Conservation (phyloP, 768 basidiomycete species). For the Pholiota microspora region DNA sequence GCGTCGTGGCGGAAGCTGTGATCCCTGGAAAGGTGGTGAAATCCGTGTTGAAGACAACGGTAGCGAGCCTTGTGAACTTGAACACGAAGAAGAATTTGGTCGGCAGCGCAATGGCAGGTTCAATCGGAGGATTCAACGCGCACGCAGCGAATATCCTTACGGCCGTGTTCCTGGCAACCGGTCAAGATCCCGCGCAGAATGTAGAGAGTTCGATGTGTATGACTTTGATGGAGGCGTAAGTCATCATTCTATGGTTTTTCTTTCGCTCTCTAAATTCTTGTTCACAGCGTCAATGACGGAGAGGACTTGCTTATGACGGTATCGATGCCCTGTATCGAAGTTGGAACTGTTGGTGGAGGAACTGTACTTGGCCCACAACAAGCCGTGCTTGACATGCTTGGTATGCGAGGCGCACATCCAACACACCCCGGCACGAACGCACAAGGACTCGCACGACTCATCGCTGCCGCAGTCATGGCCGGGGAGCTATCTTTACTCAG, state of each 20-base stretch:
- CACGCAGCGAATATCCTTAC: slow-evolving; percentile 98
- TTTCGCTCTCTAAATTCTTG: neutral
- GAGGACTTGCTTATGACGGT: slow-evolving; percentile 90
- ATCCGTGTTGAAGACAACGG: slow-evolving; percentile 93
- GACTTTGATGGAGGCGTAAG: slow-evolving; percentile 97
- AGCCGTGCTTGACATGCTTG: slow-evolving; percentile 91
- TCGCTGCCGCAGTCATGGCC: slow-evolving; percentile 94
- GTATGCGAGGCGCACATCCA: slow-evolving; percentile 85
- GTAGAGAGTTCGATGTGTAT: slow-evolving; percentile 99
- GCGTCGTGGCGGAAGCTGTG: slow-evolving; percentile 93
- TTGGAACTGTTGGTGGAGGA: slow-evolving; percentile 96
- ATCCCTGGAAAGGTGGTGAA: slow-evolving; percentile 87
- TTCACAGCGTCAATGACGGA: slow-evolving; percentile 76
- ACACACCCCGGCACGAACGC: slow-evolving; percentile 89
- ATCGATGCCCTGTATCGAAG: slow-evolving; percentile 99
- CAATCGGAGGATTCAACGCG: slow-evolving; percentile 97
- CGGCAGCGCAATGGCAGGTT: slow-evolving; percentile 97
- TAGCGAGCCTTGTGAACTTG: slow-evolving; percentile 83
- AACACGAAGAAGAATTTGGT: slow-evolving; percentile 97
- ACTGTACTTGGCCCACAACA: slow-evolving; percentile 90
- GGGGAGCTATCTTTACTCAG: slow-evolving; percentile 91
- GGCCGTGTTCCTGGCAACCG: slow-evolving; percentile 92
- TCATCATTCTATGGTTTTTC: slow-evolving; percentile 23
- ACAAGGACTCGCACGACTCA: slow-evolving; percentile 83
- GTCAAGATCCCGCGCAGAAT: slow-evolving; percentile 99